phyloP scores from a whole-genome alignment of 805 yeast species.

The Sungouiella thailandica region DNA sequence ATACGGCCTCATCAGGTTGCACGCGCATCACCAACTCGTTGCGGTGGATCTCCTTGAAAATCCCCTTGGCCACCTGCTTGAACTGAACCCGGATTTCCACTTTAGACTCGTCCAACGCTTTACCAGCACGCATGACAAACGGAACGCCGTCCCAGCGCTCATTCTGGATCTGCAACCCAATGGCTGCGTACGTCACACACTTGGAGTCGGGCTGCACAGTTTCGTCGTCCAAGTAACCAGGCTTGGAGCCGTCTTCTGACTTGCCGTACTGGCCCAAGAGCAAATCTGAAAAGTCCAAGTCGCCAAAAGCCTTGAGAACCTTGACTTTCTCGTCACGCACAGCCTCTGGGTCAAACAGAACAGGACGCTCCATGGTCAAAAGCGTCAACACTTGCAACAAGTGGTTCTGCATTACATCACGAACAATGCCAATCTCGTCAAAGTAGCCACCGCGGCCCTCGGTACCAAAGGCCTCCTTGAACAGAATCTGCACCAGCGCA shows the following conservation, averaged over 20 bases:
- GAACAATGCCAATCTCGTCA: conserved; percentile 88
- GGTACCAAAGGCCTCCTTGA: conserved; percentile 98
- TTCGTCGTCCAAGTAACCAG: conserved; percentile 87
- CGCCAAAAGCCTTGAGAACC: conserved; percentile 75
- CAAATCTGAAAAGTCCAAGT: conserved; percentile 60
- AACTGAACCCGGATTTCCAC: conserved; percentile 94
- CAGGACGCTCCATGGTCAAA: conserved; percentile 94
- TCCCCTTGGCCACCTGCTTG: conserved; percentile 78
- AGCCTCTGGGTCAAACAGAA: conserved; percentile 84
- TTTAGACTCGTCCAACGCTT: conserved; percentile 91
- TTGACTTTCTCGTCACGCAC: conserved; percentile 95
- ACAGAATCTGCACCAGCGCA: conserved; percentile 77
- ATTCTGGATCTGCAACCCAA: conserved; percentile 71
- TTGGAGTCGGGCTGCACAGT: conserved; percentile 79
- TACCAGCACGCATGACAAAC: conserved; percentile 91
- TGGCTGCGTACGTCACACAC: conserved; percentile 89
- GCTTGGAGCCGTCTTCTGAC: conserved; percentile 84
- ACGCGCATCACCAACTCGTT: conserved; percentile 91
- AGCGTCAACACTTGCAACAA: conserved; percentile 86
- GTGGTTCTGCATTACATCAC: conserved; percentile 99
- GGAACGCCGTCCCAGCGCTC: conserved; percentile 99
- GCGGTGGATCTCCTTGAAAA: conserved; percentile 75
- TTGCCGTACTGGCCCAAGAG: conserved; percentile 83
- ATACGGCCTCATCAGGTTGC: conserved; percentile 93
- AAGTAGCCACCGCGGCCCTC: conserved; percentile 99